Conservation (phyloP, 2,329 filamentous ascomycete genomes). For the Nothomitra cinnamomea region DNA sequence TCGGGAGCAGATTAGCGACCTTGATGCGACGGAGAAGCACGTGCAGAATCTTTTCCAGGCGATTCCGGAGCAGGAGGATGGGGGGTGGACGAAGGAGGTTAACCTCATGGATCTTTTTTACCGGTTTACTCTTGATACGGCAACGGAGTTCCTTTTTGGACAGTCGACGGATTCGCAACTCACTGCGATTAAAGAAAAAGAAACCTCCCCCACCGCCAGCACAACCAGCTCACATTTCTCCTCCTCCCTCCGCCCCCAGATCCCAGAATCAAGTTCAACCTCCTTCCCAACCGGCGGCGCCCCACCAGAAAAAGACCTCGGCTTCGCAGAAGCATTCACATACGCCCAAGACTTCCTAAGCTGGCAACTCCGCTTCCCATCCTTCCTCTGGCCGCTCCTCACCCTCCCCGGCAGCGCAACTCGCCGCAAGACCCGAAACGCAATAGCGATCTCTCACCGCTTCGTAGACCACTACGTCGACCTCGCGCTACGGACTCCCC, state of each 20-base stretch:
- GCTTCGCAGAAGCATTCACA: conserved; percentile 19
- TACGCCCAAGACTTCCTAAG: conserved; percentile 11
- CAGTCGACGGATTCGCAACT: conserved; percentile 20
- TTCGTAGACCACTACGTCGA: conserved; percentile 7
- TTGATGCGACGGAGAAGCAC: conserved; percentile 26
- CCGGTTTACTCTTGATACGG: conserved; percentile 46
- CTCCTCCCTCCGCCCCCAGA: too few species aligned
- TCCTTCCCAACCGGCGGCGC: not conserved
- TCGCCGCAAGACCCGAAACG: conserved; percentile 8
- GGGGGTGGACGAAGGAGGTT: conserved; percentile 18
- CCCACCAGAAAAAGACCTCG: not conserved
- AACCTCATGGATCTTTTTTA: conserved; percentile 48
- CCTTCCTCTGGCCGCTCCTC: not conserved
- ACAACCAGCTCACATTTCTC: too few species aligned
- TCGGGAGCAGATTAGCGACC: conserved; percentile 27
- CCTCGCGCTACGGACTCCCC: not conserved
- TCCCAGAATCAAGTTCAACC: not conserved
- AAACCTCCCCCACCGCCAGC: not conserved
- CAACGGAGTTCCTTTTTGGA: conserved; percentile 52
- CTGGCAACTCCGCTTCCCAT: not conserved
- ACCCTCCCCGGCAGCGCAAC: not conserved
- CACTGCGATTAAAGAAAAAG: conserved; percentile 2
- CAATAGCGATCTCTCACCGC: conserved; percentile 10
- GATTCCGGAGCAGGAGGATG: not conserved
- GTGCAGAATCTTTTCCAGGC: conserved; percentile 15